Conservation (phyloP, 257 asterid genomes). For the Solanum sparsipilum region DNA sequence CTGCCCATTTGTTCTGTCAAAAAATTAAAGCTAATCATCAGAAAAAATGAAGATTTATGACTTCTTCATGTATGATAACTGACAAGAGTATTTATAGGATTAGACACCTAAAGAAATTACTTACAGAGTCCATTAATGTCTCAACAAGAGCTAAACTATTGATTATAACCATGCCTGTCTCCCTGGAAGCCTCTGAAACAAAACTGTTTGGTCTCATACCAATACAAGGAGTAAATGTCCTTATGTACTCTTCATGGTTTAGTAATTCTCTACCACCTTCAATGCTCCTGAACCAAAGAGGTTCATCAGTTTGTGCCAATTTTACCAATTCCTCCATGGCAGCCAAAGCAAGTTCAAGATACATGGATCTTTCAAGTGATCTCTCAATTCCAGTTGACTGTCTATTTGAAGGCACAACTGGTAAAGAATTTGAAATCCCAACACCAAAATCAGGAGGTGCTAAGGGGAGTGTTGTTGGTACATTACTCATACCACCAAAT, state of each 20-base stretch:
- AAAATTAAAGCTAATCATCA: not conserved
- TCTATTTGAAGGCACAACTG: constrained; percentile 15
- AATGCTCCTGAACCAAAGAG: constrained; percentile 60
- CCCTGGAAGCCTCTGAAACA: constrained; percentile 46
- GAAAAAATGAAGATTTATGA: not conserved
- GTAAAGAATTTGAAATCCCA: constrained; percentile 26
- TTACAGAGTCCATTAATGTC: constrained; percentile 47
- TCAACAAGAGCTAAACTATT: constrained; percentile 51
- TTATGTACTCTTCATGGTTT: constrained; percentile 35
- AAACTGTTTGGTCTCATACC: constrained; percentile 44
- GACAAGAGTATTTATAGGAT: not conserved
- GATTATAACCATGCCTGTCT: constrained; percentile 36
- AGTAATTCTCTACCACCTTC: constrained; percentile 47
- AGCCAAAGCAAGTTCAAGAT: constrained; percentile 72
- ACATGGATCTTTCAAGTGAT: constrained; percentile 71
- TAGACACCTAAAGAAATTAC: constrained; percentile 5
- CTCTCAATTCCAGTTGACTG: constrained; percentile 21
- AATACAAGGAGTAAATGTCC: constrained; percentile 30
- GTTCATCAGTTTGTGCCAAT: constrained; percentile 57
- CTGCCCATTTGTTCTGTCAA: constrained; percentile 51
- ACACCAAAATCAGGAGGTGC: constrained; percentile 39
- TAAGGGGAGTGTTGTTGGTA: constrained; percentile 25
- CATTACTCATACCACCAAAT: constrained; percentile 20
- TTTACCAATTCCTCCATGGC: constrained; percentile 90
- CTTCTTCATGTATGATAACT: not conserved